Conservation (phyloP, 1,284 basidiomycete genomes). For the Tylopilus microsporus region DNA sequence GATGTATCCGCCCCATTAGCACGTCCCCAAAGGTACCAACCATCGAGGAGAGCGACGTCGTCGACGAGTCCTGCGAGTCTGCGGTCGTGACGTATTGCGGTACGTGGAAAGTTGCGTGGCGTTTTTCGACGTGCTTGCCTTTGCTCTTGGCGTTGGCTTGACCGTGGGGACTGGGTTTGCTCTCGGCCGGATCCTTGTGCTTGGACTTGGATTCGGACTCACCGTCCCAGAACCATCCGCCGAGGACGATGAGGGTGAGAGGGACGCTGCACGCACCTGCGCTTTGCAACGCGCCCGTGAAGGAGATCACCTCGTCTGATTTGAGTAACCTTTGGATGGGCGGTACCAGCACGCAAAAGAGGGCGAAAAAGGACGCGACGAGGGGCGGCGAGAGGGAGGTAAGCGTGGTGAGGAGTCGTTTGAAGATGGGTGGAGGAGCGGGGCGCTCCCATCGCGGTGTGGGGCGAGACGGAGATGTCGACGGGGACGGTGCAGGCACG, state of each 20-base stretch:
- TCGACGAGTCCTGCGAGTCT: constrained; percentile 15
- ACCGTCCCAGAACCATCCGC: constrained; percentile 77
- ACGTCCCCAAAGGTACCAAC: constrained; percentile 41
- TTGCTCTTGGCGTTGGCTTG: constrained; percentile 2
- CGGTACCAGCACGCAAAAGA: constrained; percentile 76
- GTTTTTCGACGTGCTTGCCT: constrained; percentile 10
- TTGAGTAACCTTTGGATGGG: constrained; percentile 71
- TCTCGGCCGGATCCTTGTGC: neutral
- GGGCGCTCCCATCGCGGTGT: constrained; percentile 7
- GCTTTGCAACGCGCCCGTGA: constrained; percentile 67
- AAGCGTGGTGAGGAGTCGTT: neutral
- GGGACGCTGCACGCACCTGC: constrained; percentile 85
- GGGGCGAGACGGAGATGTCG: neutral
- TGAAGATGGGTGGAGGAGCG: neutral
- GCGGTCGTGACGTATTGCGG: constrained; percentile 3
- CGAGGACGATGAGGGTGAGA: constrained; percentile 85
- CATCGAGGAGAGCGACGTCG: constrained; percentile 33
- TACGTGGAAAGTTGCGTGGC: neutral
- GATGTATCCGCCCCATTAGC: constrained; percentile 29
- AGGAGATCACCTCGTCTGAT: constrained; percentile 51
- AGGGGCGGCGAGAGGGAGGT: constrained; percentile 46
- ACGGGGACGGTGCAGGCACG: neutral
- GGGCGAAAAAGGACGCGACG: constrained; percentile 73
- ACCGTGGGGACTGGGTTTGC: neutral
- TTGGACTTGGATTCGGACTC: constrained; percentile 12